These are phyloP conservation scores for Zelopaecilomyces penicillatus DNA, from an alignment of 2,329 filamentous ascomycete genomes.

Conservation along the genomic window DNA sequence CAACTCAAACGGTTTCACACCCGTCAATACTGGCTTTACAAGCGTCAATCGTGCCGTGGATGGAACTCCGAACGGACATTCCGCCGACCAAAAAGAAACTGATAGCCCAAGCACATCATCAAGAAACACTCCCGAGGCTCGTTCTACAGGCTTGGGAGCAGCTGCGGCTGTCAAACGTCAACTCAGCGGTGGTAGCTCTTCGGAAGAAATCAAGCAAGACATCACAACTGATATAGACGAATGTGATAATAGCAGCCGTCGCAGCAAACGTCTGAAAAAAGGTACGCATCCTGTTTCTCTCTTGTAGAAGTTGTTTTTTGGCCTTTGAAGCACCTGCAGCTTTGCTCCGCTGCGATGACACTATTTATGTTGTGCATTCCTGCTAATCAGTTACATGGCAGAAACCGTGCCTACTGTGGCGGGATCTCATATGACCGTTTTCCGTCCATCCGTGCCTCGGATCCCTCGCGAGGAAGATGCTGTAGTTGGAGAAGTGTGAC, in stretches of 20 bases:
- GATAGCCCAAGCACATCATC: constrained; percentile 55
- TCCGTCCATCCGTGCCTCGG: constrained; percentile 70
- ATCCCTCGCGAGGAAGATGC: constrained; percentile 47
- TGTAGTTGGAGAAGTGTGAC: constrained; percentile 32
- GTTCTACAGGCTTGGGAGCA: constrained; percentile 44
- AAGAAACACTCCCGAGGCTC: constrained; percentile 57
- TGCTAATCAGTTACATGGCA: constrained; percentile 6
- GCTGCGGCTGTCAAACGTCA: constrained; percentile 69
- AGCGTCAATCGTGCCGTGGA: constrained; percentile 51
- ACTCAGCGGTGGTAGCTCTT: constrained; percentile 49
- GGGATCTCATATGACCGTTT: constrained; percentile 93
- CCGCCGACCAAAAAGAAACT: constrained; percentile 50
- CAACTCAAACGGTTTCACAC: constrained; percentile 57
- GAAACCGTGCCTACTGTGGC: constrained; percentile 74
- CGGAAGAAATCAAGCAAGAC: constrained; percentile 42
- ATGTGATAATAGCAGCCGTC: constrained; percentile 59
- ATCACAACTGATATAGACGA: constrained; percentile 46
- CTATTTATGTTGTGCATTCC: constrained; percentile 13
- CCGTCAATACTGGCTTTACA: constrained; percentile 64
- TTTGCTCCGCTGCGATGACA: neutral
- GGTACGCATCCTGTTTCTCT: constrained; percentile 11
- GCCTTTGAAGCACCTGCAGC: too few species aligned
- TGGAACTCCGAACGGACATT: constrained; percentile 46
- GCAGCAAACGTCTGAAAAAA: constrained; percentile 90
- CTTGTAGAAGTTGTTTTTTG: too few species aligned